Evolutionary conservation across 2,329 filamentous ascomycete genomes (phyloP).

Genomic region (Fusarium zealandicum): DNA sequence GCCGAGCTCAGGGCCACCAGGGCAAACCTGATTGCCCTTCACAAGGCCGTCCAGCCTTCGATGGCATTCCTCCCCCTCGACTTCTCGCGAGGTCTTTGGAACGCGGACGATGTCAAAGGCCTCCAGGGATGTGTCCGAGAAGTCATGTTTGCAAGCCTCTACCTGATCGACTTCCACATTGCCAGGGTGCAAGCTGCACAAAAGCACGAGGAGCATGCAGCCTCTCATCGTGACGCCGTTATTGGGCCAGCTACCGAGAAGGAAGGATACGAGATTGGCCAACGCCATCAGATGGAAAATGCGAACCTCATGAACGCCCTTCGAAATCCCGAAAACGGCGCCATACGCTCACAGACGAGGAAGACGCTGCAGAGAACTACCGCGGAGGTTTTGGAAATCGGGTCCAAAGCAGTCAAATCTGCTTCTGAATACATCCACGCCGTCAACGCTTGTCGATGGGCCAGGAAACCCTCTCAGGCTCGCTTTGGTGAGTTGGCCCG

Average conservation of each 20-base stretch:
- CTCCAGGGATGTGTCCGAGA: constrained; percentile 49
- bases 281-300: constrained; percentile 43
- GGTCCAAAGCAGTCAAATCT: constrained; percentile 37
- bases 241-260: neutral
- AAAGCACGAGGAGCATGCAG: constrained; percentile 26
- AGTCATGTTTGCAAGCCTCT: constrained; percentile 45
- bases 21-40: constrained; percentile 44
- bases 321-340: constrained; percentile 47
- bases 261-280: constrained; percentile 27
- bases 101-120: constrained; percentile 50
- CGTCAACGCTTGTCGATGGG: constrained; percentile 45
- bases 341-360: constrained; percentile 44
- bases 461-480: constrained; percentile 30
- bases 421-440: constrained; percentile 37
- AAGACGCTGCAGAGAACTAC: constrained; percentile 44
- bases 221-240: neutral
- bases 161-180: constrained; percentile 54
- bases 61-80: constrained; percentile 56
- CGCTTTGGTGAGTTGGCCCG: constrained; percentile 33
- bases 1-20: constrained; percentile 42
- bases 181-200: constrained; percentile 36
- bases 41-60: constrained; percentile 49
- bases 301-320: constrained; percentile 48
- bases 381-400: constrained; percentile 35
- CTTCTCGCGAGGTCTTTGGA: constrained; percentile 55